These are phyloP conservation scores for Exobasidium cylindrosporum DNA, from an alignment of 1,284 basidiomycete genomes.

Conservation along the genomic window DNA sequence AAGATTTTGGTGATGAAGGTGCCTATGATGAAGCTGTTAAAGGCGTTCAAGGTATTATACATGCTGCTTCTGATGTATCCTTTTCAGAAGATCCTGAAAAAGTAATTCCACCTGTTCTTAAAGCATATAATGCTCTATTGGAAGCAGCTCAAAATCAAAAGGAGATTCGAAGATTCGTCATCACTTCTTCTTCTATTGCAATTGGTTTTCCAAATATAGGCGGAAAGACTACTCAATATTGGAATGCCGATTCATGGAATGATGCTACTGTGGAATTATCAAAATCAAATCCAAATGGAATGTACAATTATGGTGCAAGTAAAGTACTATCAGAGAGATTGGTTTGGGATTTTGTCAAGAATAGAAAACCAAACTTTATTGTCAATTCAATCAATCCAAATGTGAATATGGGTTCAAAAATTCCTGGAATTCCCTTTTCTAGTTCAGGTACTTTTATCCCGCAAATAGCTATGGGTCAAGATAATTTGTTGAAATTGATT, in stretches of 20 bases:
- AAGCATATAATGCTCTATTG: background rate
- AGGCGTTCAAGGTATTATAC: slow-evolving; percentile 6
- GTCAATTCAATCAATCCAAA: background rate
- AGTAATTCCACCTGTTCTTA: background rate
- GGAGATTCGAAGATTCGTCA: background rate
- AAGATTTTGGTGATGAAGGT: background rate
- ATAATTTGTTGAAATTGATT: slow-evolving; percentile 25
- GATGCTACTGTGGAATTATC: background rate
- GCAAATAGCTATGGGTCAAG: slow-evolving; percentile 17
- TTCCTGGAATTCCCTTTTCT: slow-evolving; percentile 23
- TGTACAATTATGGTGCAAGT: background rate
- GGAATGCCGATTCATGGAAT: background rate
- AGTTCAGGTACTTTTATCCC: slow-evolving; percentile 21
- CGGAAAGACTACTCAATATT: background rate
- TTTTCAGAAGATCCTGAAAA: background rate
- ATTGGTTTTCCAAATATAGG: background rate
- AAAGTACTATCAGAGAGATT: slow-evolving; percentile 7
- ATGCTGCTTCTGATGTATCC: background rate
- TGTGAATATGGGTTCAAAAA: slow-evolving; percentile 30
- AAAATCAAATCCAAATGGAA: background rate
- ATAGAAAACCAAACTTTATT: background rate
- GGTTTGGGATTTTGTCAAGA: slow-evolving; percentile 1
- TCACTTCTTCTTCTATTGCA: background rate
- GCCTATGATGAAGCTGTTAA: slow-evolving; percentile 7
- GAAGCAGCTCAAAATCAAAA: background rate